Evolutionary conservation across 352 stramenopile genomes (phyloP).

Genomic region (Stramenopiles sp.): DNA sequence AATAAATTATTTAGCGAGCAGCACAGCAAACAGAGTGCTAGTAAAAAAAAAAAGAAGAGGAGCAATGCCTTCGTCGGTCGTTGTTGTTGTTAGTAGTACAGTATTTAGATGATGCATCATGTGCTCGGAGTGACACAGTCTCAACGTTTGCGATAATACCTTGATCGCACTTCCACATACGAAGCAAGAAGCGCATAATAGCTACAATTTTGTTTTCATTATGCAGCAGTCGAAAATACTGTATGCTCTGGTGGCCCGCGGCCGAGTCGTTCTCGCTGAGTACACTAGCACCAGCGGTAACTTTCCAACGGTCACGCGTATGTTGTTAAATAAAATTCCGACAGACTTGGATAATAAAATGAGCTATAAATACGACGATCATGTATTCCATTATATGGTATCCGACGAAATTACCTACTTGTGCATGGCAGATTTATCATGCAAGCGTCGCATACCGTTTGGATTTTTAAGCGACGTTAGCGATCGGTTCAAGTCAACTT

Average conservation of each 20-base stretch:
- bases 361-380: slow-evolving; percentile 91
- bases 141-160: too few species aligned
- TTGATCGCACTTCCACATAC: too few species aligned
- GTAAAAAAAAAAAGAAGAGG: too few species aligned
- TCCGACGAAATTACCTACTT: slow-evolving; percentile 85
- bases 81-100: too few species aligned
- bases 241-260: slow-evolving; percentile 84
- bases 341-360: slow-evolving; percentile 64
- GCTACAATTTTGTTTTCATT: too few species aligned
- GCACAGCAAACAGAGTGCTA: too few species aligned
- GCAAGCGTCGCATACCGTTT: slow-evolving; percentile 85
- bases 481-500: slow-evolving; percentile 34
- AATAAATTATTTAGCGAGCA: too few species aligned
- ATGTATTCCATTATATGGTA: slow-evolving; percentile 88
- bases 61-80: too few species aligned
- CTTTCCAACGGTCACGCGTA: slow-evolving; percentile 88
- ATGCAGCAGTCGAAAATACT: too few species aligned
- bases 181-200: too few species aligned
- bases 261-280: slow-evolving; percentile 92
- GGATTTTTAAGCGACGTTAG: slow-evolving; percentile 95
- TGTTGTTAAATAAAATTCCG: slow-evolving; percentile 89
- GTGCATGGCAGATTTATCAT: slow-evolving; percentile 73
- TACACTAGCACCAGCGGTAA: slow-evolving; percentile 83
- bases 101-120: too few species aligned
- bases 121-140: too few species aligned